These are phyloP conservation scores for Antitrichia curtipendula DNA, from an alignment of 225 moss, liverwort and hornwort species.

Conservation along the genomic window DNA sequence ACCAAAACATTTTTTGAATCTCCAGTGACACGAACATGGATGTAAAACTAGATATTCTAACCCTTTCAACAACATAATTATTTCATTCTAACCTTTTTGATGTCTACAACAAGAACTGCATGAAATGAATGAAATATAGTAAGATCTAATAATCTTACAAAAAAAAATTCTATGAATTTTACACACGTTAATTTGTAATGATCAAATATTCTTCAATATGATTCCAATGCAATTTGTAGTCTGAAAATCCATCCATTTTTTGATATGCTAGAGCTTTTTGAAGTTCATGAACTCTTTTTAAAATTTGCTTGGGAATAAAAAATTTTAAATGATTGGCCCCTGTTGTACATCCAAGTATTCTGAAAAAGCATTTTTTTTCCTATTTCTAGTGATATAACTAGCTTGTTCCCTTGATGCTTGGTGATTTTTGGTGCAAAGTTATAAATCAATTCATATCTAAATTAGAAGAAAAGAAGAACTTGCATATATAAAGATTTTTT, in stretches of 20 bases:
- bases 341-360: not conserved
- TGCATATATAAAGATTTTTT: rapidly evolving
- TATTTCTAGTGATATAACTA: not conserved
- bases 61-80: not conserved
- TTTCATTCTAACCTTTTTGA: too few relatives aligned
- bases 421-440: not conserved
- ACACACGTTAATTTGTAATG: not conserved
- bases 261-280: not conserved
- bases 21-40: not conserved
- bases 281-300: not conserved
- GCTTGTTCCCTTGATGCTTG: not conserved
- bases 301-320: rapidly evolving
- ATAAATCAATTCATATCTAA: not conserved
- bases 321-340: not conserved
- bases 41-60: not conserved
- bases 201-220: not conserved
- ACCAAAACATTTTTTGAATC: not conserved
- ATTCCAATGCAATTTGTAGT: rapidly evolving
- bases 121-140: too few relatives aligned
- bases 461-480: not conserved
- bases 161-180: not conserved
- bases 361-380: rapidly evolving
- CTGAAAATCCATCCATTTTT: not conserved
- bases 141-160: not conserved
- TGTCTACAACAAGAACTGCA: too few relatives aligned